Percentiles rank a stretch among this genome's conserved stretches.
Evolutionary conservation across 495 filamentous ascomycete genomes (phyloP).

Genomic region (Acidiella bohemica): DNA sequence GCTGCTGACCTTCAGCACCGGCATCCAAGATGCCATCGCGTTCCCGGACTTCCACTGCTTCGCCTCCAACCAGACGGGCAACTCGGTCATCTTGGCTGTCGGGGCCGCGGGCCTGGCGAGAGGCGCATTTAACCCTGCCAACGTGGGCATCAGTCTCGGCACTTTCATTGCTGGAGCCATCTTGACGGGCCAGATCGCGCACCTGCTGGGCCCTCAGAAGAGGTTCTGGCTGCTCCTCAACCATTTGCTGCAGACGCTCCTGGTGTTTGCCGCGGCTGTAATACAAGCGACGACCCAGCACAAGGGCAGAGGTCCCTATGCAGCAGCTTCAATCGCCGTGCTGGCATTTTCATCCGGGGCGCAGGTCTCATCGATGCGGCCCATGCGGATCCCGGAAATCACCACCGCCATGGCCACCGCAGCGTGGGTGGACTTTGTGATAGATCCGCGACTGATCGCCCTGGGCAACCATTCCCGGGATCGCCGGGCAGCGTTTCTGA

Average conservation of each 20-base stretch:
- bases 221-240: slow-evolving; percentile 40
- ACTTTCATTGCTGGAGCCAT: slow-evolving; percentile 42
- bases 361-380: slow-evolving; percentile 44
- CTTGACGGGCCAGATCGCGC: slow-evolving; percentile 43
- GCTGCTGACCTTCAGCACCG: slow-evolving; percentile 30
- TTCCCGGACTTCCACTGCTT: slow-evolving; percentile 52
- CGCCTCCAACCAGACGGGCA: slow-evolving; percentile 53
- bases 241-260: slow-evolving; percentile 39
- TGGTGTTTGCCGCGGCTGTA: slow-evolving; percentile 40
- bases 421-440: slow-evolving; percentile 46
- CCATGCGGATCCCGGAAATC: slow-evolving; percentile 46
- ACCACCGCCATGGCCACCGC: slow-evolving; percentile 57
- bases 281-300: slow-evolving; percentile 34
- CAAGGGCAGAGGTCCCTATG: slow-evolving; percentile 23
- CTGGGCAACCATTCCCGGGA: slow-evolving; percentile 38
- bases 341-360: slow-evolving; percentile 44
- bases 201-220: slow-evolving; percentile 36
- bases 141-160: slow-evolving; percentile 41
- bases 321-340: slow-evolving; percentile 36
- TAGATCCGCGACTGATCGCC: slow-evolving; percentile 37
- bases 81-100: slow-evolving; percentile 45
- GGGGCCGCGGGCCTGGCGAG: slow-evolving; percentile 36
- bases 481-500: slow-evolving; percentile 39
- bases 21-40: slow-evolving; percentile 45
- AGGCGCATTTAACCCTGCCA: slow-evolving; percentile 34